Evolutionary conservation across 176 grass and related monocot genomes (phyloP).

Genomic region (Ananas comosus): DNA sequence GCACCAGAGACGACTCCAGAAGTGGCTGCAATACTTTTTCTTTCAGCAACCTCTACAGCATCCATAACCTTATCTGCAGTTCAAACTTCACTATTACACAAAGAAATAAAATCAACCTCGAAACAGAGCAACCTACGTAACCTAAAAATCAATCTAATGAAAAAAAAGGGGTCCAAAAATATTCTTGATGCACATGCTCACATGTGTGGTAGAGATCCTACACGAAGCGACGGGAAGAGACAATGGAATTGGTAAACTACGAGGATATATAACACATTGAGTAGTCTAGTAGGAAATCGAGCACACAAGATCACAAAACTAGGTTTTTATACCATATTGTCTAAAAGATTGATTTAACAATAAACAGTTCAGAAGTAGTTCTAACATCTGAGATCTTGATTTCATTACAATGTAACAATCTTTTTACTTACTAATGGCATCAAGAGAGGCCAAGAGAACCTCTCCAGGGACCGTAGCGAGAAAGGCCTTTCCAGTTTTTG

Average conservation of each 20-base stretch:
- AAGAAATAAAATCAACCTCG: not conserved
- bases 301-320: too few species aligned
- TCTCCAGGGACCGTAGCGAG: conserved; percentile 52
- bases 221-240: too few species aligned
- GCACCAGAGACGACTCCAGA: conserved; percentile 58
- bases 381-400: not conserved
- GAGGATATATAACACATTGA: too few species aligned
- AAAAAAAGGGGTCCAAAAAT: too few species aligned
- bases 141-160: too few species aligned
- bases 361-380: too few species aligned
- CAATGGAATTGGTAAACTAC: too few species aligned
- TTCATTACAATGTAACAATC: not conserved
- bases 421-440: conserved; percentile 60
- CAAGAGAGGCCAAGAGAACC: conserved; percentile 69
- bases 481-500: conserved; percentile 62
- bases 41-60: conserved; percentile 72
- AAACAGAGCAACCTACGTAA: not conserved
- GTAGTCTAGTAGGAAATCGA: too few species aligned
- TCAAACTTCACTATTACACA: not conserved
- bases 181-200: too few species aligned
- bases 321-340: not conserved
- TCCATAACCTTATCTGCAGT: conserved; percentile 80
- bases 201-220: too few species aligned
- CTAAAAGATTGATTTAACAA: not conserved
- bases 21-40: conserved; percentile 52